Base-by-base conservation (phyloP, 106 monocot genomes). In the Platanthera zijinensis region DNA sequence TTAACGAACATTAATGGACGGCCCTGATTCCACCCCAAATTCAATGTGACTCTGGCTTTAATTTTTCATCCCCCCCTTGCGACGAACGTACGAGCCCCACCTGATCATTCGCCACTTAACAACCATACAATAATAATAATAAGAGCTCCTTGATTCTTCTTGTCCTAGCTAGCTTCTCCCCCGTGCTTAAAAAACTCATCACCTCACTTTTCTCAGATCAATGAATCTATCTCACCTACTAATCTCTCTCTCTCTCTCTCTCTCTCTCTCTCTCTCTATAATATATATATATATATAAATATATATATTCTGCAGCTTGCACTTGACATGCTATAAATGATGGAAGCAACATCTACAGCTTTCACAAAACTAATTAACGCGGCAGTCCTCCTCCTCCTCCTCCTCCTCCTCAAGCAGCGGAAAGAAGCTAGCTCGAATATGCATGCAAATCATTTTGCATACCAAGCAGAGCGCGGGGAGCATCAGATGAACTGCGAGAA, bases 221-320 rank as follows among this genome's bases (percentile, higher is more conserved):
- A 66, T 28, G 66, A 66, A n/a, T n/a, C n/a, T n/a, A 66, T 66
- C 66, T 32, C 66, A 66, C 66, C 66, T 66, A 66, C 22, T 25
- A 66, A 66, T 66, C 66, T 66, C 66, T 32, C 63, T 63, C 63
- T 25, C 25, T 57, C 57, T 57, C 56, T 14, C 14, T 56, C 56
- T 14, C 13, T 14, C 13, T 56, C 10, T 53, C 53, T 53, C 53
- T 53, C 53, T 8, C 53, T 1, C 12, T 11, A 11, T 11, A 11
- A 5, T 53, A 5, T 53, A 4, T 7, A 59, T 59, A 18, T 59
- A 19, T 21, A 59, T 5, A 59, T 18, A 59, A 59, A 59, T 18
- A 59, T 57, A 57, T 19, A 18, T 59, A 5, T 59, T 59, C 32
- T 32, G 32, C 32, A 32, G 32, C 32, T 30, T 39, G 7, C 70